Evolutionary conservation across 306 rosid genomes (phyloP).

Genomic region (Quercus agrifolia): DNA sequence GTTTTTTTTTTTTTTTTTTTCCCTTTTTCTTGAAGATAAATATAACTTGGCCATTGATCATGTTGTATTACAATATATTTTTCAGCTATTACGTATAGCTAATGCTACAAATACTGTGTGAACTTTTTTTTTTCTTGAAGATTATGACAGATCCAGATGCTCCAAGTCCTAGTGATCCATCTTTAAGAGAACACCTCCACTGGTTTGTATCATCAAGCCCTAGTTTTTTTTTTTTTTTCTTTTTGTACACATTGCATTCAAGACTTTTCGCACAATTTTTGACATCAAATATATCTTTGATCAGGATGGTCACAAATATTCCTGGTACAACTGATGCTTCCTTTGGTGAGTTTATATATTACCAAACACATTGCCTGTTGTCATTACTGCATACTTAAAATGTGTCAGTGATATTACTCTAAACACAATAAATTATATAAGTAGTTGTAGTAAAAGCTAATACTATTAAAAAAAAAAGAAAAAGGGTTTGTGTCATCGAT

Average conservation of each 20-base stretch:
- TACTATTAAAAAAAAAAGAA: no score
- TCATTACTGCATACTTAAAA: no score
- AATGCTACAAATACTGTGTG: conserved; percentile 4
- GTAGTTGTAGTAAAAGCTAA: no score
- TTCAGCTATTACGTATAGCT: background rate
- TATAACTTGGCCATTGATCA: no score
- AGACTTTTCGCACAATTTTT: conserved; percentile 9
- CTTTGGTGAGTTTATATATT: conserved; percentile 49
- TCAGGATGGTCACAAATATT: conserved; percentile 89
- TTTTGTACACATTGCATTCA: background rate
- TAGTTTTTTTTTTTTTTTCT: background rate
- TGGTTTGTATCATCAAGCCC: conserved; percentile 52
- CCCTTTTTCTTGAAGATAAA: no score
- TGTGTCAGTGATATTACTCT: no score
- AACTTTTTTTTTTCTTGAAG: conserved; percentile 28
- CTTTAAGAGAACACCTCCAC: conserved; percentile 76
- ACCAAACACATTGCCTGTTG: no score
- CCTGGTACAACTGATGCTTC: conserved; percentile 91
- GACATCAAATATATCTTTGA: background rate
- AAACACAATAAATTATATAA: no score
- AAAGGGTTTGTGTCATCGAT: background rate
- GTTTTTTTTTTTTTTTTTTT: no score
- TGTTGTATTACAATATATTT: background rate
- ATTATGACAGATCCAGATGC: conserved; percentile 96
- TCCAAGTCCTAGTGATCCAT: conserved; percentile 93